Conservation (phyloP, 805 yeast genomes). For the Suhomyces kilbournensis region DNA sequence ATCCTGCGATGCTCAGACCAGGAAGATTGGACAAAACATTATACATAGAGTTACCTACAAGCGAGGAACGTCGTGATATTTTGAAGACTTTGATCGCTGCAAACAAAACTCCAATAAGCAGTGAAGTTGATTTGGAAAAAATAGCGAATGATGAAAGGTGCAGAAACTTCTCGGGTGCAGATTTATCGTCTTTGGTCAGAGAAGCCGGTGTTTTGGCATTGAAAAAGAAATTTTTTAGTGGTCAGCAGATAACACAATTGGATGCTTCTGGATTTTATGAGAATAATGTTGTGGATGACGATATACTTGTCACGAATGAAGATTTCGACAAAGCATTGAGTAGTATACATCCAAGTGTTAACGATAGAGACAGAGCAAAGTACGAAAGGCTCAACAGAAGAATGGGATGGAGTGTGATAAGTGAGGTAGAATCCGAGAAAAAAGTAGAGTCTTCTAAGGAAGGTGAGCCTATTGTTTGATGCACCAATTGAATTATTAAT, state of each 20-base stretch:
- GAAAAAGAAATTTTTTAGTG: slow-evolving; percentile 63
- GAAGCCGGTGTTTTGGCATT: slow-evolving; percentile 92
- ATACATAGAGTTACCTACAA: slow-evolving; percentile 83
- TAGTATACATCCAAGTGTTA: slow-evolving; percentile 84
- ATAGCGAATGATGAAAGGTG: slow-evolving; percentile 78
- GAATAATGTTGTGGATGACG: slow-evolving; percentile 26
- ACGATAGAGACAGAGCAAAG: slow-evolving; percentile 75
- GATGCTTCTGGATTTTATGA: slow-evolving; percentile 37
- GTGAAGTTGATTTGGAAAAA: slow-evolving; percentile 54
- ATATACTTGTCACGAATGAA: slow-evolving; percentile 52
- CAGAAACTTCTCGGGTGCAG: slow-evolving; percentile 94
- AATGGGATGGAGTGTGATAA: slow-evolving; percentile 64
- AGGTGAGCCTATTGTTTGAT: background rate
- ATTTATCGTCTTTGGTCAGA: slow-evolving; percentile 83
- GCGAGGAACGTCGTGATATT: slow-evolving; percentile 77
- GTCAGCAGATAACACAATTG: slow-evolving; percentile 37
- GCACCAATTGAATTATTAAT: background rate
- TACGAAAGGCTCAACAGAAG: slow-evolving; percentile 72
- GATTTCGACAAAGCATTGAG: slow-evolving; percentile 74
- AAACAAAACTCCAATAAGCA: slow-evolving; percentile 71
- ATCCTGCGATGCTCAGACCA: slow-evolving; percentile 96
- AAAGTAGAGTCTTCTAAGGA: background rate
- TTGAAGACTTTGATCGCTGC: slow-evolving; percentile 68
- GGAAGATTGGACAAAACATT: slow-evolving; percentile 93
- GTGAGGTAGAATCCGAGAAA: slow-evolving; percentile 15